These are phyloP conservation scores for Hibiscus syriacus DNA, from an alignment of 345 rosid genomes.

Conservation along the genomic window DNA sequence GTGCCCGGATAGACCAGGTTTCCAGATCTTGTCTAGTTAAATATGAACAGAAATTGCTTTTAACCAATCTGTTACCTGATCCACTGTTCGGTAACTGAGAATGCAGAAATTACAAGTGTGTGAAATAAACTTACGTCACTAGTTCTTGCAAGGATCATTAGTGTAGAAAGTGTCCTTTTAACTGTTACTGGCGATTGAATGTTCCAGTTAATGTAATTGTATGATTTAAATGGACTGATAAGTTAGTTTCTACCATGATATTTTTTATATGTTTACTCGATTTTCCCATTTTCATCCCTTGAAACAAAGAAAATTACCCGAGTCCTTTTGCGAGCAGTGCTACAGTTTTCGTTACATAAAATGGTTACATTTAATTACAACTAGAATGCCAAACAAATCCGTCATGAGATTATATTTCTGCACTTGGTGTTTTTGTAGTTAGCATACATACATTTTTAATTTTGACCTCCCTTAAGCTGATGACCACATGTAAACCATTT, in stretches of 20 bases:
- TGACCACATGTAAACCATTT: too few species aligned
- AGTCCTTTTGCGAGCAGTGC: neutral
- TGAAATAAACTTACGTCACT: neutral
- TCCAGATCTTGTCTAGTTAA: neutral
- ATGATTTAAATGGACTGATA: neutral
- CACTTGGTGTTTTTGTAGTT: too few species aligned
- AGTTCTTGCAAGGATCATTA: neutral
- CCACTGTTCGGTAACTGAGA: neutral
- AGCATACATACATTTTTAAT: too few species aligned
- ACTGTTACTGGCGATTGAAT: neutral
- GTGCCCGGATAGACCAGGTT: neutral
- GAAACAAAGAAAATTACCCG: too few species aligned
- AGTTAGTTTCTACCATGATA: neutral
- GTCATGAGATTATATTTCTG: too few species aligned
- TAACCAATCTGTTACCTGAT: neutral
- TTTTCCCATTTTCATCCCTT: too few species aligned
- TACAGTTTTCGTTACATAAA: neutral
- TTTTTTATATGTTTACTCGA: too few species aligned
- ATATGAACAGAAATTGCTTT: neutral
- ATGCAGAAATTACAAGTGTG: neutral
- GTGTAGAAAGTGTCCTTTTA: neutral
- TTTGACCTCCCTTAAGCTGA: neutral
- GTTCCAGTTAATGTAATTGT: neutral
- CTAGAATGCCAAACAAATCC: too few species aligned
- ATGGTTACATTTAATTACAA: constrained; percentile 1